phyloP scores from a whole-genome alignment of 257 asterid species.

The Primulina huaijiensis region DNA sequence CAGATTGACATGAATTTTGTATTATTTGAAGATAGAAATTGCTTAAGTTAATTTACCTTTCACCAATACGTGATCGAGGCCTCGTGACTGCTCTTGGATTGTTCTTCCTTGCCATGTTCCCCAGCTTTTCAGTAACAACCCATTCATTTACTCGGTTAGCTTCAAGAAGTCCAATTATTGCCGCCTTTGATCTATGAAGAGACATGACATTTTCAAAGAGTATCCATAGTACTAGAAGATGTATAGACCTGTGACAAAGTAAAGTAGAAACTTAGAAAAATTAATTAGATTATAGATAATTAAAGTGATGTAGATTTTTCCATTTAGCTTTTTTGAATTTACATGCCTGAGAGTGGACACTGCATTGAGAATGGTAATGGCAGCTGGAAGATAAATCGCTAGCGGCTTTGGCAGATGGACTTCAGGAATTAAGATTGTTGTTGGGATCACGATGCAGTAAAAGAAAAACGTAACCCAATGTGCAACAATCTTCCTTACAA shows the following conservation, averaged over 20 bases:
- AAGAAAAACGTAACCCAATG: constrained; percentile 92
- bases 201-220: constrained; percentile 56
- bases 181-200: constrained; percentile 49
- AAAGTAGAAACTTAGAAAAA: constrained; percentile 3
- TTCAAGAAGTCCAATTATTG: constrained; percentile 48
- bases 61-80: constrained; percentile 35
- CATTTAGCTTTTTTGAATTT: constrained; percentile 18
- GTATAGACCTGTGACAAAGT: constrained; percentile 36
- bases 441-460: constrained; percentile 81
- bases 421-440: constrained; percentile 79
- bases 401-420: constrained; percentile 66
- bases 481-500: constrained; percentile 88
- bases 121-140: constrained; percentile 53
- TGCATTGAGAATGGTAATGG: constrained; percentile 76
- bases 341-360: constrained; percentile 68
- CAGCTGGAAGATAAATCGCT: constrained; percentile 88
- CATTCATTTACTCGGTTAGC: constrained; percentile 50
- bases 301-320: background rate
- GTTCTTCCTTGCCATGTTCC: constrained; percentile 32
- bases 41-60: constrained; percentile 29
- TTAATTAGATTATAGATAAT: background rate
- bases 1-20: background rate
- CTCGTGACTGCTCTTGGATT: constrained; percentile 28
- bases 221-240: constrained; percentile 48
- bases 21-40: background rate